Evolutionary conservation across 2,329 filamentous ascomycete genomes (phyloP).

Genomic region (Sclerotiophoma versabilis): DNA sequence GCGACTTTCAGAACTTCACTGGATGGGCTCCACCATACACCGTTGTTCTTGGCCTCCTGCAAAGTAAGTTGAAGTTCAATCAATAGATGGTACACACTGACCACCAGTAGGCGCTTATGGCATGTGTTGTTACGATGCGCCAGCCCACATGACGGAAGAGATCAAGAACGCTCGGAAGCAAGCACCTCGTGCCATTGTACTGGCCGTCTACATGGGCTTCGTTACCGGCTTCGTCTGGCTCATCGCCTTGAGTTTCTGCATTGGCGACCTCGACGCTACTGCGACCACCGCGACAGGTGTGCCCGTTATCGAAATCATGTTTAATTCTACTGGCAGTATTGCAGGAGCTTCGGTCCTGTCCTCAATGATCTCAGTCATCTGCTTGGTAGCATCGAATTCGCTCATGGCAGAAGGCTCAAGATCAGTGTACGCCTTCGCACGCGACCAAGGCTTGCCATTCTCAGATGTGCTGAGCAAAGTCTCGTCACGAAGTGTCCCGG

Average conservation of each 20-base stretch:
- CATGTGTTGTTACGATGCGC: constrained; percentile 62
- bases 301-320: constrained; percentile 62
- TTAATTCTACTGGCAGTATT: constrained; percentile 56
- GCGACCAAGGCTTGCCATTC: constrained; percentile 63
- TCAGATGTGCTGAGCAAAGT: constrained; percentile 57
- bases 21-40: constrained; percentile 61
- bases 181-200: constrained; percentile 55
- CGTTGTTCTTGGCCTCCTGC: constrained; percentile 61
- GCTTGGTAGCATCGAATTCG: constrained; percentile 55
- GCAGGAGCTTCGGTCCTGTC: constrained; percentile 56
- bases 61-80: constrained; percentile 40
- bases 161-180: constrained; percentile 60
- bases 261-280: constrained; percentile 55
- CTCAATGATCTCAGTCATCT: constrained; percentile 59
- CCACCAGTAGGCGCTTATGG: constrained; percentile 53
- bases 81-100: background rate
- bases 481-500: constrained; percentile 57
- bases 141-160: constrained; percentile 63
- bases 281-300: constrained; percentile 57
- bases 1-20: constrained; percentile 62
- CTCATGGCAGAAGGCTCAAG: constrained; percentile 58
- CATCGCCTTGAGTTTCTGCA: constrained; percentile 51
- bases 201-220: constrained; percentile 51
- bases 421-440: constrained; percentile 57
- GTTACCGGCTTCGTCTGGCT: constrained; percentile 50